These are phyloP conservation scores for Eutrema heterophyllum DNA, from an alignment of 345 rosid species.

Conservation along the genomic window DNA sequence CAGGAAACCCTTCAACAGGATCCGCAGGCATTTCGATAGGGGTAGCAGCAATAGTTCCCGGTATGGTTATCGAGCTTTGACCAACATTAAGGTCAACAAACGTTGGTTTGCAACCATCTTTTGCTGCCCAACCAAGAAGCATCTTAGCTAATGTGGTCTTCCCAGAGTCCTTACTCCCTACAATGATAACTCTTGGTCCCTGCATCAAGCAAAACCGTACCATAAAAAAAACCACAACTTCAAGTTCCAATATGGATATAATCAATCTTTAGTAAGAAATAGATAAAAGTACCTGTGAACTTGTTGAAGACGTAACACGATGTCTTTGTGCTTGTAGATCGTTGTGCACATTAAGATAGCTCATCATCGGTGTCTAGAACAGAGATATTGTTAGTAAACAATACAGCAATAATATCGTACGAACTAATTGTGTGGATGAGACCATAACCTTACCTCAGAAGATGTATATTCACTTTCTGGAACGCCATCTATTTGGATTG, in stretches of 20 bases:
- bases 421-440: background rate
- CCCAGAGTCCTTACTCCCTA: constrained; percentile 68
- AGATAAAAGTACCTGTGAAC: constrained; percentile 38
- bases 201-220: constrained; percentile 15
- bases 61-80: constrained; percentile 69
- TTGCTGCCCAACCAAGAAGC: constrained; percentile 94
- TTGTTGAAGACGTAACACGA: constrained; percentile 30
- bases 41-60: constrained; percentile 78
- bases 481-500: constrained; percentile 61
- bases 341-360: constrained; percentile 64
- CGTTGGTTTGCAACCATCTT: constrained; percentile 77
- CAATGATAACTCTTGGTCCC: constrained; percentile 85
- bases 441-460: constrained; percentile 44
- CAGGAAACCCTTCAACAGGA: constrained; percentile 80
- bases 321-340: constrained; percentile 51
- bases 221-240: background rate
- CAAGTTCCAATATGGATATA: background rate
- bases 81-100: constrained; percentile 82
- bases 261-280: background rate
- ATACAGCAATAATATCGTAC: background rate
- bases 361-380: constrained; percentile 72
- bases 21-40: constrained; percentile 69
- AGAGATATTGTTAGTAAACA: background rate
- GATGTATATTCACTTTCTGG: constrained; percentile 60
- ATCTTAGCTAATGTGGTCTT: constrained; percentile 70